Percentiles rank a stretch among this genome's conserved stretches.
Conservation (phyloP, 164 flowering plant species). For the Tetracentron sinense region DNA sequence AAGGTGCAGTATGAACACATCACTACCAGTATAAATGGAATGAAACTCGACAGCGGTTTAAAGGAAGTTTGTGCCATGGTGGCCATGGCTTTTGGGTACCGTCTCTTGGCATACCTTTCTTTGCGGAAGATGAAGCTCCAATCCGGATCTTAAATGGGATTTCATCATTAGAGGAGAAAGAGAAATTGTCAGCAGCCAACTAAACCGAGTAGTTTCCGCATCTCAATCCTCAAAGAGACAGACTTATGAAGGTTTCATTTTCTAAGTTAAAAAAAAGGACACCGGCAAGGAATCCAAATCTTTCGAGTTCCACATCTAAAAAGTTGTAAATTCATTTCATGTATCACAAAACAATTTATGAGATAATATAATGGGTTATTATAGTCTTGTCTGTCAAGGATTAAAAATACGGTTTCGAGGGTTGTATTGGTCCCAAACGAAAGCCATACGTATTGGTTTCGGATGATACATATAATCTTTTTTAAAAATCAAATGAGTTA, state of each 20-base stretch:
- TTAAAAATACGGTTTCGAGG: no score
- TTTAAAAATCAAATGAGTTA: no score
- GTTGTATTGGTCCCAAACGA: no score
- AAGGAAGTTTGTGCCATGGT: conserved; percentile 56
- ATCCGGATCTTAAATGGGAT: conserved; percentile 25
- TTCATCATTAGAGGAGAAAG: no score
- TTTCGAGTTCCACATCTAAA: neutral
- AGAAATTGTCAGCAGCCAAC: no score
- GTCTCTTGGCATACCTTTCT: conserved; percentile 82
- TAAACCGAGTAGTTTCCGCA: neutral
- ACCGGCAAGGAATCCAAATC: neutral
- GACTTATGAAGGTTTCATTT: neutral
- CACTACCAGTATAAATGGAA: conserved; percentile 39
- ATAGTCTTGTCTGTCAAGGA: no score
- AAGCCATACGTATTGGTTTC: no score
- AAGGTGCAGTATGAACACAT: conserved; percentile 73
- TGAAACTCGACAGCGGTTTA: conserved; percentile 47
- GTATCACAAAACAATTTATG: no score
- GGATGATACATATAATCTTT: no score
- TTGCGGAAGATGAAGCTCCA: conserved; percentile 66
- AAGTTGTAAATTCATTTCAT: neutral
- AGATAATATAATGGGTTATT: no score
- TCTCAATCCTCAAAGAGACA: conserved; percentile 1
- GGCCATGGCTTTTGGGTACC: conserved; percentile 86
- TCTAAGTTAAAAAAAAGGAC: neutral